Evolutionary conservation across 176 grass and related monocot genomes (phyloP).

Genomic region (Bromus sterilis): DNA sequence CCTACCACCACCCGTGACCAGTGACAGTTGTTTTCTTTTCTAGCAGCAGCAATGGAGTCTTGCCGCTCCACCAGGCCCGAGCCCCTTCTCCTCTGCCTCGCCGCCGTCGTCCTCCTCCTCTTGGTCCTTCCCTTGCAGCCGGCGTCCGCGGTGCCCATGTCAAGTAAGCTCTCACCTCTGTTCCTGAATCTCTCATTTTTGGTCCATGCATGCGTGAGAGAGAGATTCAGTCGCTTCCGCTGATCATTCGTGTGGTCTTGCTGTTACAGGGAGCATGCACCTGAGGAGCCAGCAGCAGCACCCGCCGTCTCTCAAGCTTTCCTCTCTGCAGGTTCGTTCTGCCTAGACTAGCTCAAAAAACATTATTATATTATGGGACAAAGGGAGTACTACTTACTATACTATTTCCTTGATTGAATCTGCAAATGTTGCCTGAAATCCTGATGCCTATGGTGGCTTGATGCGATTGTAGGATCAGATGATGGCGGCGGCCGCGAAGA

Average conservation of each 20-base stretch:
- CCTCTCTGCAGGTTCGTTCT: background rate
- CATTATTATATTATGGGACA: no score
- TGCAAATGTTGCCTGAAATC: no score
- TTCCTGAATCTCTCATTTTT: background rate
- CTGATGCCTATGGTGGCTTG: background rate
- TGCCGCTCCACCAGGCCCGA: background rate
- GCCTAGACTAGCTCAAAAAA: no score
- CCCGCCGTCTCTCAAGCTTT: background rate
- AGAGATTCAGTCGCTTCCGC: background rate
- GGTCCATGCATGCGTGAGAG: background rate
- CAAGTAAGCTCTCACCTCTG: conserved; percentile 9
- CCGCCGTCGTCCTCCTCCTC: background rate
- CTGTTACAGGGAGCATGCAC: conserved; percentile 13
- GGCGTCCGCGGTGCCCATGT: conserved; percentile 20
- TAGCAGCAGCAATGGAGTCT: conserved; percentile 11
- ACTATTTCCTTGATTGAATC: no score
- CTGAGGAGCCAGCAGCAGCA: background rate
- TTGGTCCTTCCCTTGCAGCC: background rate
- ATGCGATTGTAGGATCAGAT: background rate
- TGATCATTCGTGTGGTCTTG: background rate
- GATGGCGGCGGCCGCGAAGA: background rate
- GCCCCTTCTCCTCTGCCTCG: background rate
- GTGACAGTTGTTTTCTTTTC: background rate
- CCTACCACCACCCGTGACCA: background rate
- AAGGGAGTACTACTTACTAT: no score